These are phyloP conservation scores for Aspergillus sp. DNA, from an alignment of 2,329 filamentous ascomycete species.

Conservation along the genomic window DNA sequence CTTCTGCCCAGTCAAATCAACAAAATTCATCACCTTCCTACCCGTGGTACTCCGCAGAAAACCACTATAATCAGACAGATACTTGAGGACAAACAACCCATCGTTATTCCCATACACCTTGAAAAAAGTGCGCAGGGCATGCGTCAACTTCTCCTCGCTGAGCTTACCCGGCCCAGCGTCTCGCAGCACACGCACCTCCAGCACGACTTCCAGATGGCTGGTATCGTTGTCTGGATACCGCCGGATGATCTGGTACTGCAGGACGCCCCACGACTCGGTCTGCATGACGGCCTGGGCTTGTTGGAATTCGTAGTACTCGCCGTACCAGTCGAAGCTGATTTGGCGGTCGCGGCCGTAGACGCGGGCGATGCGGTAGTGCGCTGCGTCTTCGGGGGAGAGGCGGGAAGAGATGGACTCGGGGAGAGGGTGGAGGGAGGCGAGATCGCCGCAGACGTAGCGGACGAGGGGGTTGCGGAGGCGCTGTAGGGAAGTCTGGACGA, in stretches of 20 bases:
- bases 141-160: background rate
- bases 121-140: background rate
- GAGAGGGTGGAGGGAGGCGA: background rate
- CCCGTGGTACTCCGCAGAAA: background rate
- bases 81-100: background rate
- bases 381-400: background rate
- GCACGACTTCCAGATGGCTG: background rate
- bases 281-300: background rate
- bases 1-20: too few relatives aligned
- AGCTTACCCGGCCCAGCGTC: background rate
- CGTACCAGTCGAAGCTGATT: background rate
- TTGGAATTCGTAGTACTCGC: background rate
- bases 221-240: background rate
- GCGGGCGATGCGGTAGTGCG: background rate
- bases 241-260: background rate
- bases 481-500: background rate
- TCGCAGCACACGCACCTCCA: background rate
- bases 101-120: background rate
- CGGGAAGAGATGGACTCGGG: background rate
- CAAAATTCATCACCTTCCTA: background rate
- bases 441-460: background rate
- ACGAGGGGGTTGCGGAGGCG: background rate
- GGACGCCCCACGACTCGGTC: background rate
- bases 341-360: background rate
- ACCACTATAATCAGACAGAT: background rate